Evolutionary conservation across 2,329 filamentous ascomycete species (phyloP).

Genomic region (Nothophoma quercina): DNA sequence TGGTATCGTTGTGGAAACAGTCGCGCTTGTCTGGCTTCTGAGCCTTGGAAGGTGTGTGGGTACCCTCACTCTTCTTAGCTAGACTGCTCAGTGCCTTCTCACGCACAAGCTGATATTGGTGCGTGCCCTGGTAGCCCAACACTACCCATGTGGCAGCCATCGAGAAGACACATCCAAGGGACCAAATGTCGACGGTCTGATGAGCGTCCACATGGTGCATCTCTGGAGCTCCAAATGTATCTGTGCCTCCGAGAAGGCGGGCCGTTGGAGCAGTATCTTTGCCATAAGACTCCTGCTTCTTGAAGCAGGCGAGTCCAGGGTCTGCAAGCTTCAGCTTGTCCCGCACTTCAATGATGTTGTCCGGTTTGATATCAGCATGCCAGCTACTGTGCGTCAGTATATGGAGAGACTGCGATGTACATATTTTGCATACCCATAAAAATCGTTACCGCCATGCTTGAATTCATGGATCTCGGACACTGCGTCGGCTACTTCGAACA

Average conservation of each 20-base stretch:
- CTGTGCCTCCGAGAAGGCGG: conserved; percentile 39
- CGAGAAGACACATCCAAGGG: conserved; percentile 50
- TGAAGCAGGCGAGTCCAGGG: conserved; percentile 46
- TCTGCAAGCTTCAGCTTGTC: conserved; percentile 51
- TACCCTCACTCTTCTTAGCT: too few species aligned
- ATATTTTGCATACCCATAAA: conserved; percentile 1
- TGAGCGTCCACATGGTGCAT: conserved; percentile 19
- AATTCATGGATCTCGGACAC: conserved; percentile 34
- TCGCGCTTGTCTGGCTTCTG: too few species aligned
- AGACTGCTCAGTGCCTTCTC: too few species aligned
- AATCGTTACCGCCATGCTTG: neutral
- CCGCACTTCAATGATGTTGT: conserved; percentile 52
- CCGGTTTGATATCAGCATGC: conserved; percentile 55
- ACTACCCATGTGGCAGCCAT: conserved; percentile 51
- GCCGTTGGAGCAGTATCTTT: neutral
- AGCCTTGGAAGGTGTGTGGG: too few species aligned
- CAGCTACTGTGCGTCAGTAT: conserved; percentile 35
- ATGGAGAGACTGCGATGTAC: neutral
- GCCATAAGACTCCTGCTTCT: conserved; percentile 10
- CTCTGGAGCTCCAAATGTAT: conserved; percentile 41
- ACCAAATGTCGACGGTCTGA: conserved; percentile 53
- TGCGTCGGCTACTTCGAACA: conserved; percentile 41
- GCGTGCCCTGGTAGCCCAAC: conserved; percentile 44
- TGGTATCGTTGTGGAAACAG: too few species aligned
- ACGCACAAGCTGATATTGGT: conserved; percentile 29